A percentile compares a stretch with the other conserved stretches of the same genome.
Evolutionary conservation across 2,329 filamentous ascomycete species (phyloP).

Genomic region (Corniculantispora saksenae): DNA sequence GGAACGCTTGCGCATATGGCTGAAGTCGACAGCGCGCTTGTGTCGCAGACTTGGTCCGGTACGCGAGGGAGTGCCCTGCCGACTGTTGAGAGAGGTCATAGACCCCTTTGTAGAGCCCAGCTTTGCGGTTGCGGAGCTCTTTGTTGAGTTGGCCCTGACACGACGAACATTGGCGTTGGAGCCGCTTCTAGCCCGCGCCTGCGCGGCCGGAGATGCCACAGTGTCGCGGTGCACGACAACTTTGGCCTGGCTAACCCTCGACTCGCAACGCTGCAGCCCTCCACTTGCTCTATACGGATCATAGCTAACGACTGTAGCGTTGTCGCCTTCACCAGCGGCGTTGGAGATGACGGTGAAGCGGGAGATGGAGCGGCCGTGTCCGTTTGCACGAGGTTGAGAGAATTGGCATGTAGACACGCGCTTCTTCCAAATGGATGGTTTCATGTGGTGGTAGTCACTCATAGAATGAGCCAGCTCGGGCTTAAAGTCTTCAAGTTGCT

Average conservation of each 20-base stretch:
- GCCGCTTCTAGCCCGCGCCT: slow-evolving; percentile 37
- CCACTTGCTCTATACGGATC: slow-evolving; percentile 79
- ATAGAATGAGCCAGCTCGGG: slow-evolving; percentile 78
- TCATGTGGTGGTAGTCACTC: slow-evolving; percentile 87
- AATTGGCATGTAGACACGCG: slow-evolving; percentile 65
- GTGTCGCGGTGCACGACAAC: slow-evolving; percentile 66
- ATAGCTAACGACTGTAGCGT: slow-evolving; percentile 64
- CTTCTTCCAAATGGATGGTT: slow-evolving; percentile 58
- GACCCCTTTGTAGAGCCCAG: slow-evolving; percentile 43
- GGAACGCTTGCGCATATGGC: slow-evolving; percentile 46
- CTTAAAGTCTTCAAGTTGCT: slow-evolving; percentile 85
- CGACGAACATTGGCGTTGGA: slow-evolving; percentile 33
- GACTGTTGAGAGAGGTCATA: slow-evolving; percentile 52
- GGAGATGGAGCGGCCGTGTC: slow-evolving; percentile 56
- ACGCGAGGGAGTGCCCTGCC: slow-evolving; percentile 43
- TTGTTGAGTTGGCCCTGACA: slow-evolving; percentile 31
- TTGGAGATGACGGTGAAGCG: slow-evolving; percentile 68
- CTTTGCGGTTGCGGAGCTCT: slow-evolving; percentile 31
- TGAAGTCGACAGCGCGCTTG: slow-evolving; percentile 58
- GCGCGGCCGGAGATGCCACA: slow-evolving; percentile 28
- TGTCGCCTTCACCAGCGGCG: slow-evolving; percentile 52
- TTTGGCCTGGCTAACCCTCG: slow-evolving; percentile 62
- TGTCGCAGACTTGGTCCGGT: slow-evolving; percentile 46
- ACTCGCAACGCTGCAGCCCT: slow-evolving; percentile 39
- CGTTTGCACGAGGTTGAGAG: slow-evolving; percentile 45